Percentiles rank a stretch among this genome's conserved stretches.
Evolutionary conservation across 202 grass and related monocot species (phyloP).

Genomic region (Elaeis oleifera): DNA sequence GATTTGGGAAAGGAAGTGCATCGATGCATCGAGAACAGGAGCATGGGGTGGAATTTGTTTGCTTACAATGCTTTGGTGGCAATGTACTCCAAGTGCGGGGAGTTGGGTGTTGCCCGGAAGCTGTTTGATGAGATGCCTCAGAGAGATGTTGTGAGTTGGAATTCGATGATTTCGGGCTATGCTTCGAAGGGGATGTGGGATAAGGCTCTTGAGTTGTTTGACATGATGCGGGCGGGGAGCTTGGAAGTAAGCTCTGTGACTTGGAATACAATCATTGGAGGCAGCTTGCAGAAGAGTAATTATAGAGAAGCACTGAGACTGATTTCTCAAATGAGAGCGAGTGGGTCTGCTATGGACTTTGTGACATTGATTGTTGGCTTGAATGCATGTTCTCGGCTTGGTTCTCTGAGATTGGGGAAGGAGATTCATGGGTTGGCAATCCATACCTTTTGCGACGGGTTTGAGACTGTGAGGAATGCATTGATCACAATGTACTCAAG

Average conservation of each 20-base stretch:
- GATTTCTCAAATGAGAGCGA: slow-evolving; percentile 31
- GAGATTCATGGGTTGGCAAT: slow-evolving; percentile 40
- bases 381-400: slow-evolving; percentile 35
- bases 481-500: slow-evolving; percentile 64
- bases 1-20: no score
- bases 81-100: slow-evolving; percentile 12
- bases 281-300: slow-evolving; percentile 39
- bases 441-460: slow-evolving; percentile 23
- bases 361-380: slow-evolving; percentile 41
- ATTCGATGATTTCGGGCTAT: slow-evolving; percentile 44
- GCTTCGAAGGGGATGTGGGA: slow-evolving; percentile 17
- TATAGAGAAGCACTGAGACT: slow-evolving; percentile 28
- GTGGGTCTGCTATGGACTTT: slow-evolving; percentile 25
- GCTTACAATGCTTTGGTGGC: no score
- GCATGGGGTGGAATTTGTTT: no score
- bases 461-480: slow-evolving; percentile 37
- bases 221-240: slow-evolving; percentile 15
- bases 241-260: slow-evolving; percentile 29
- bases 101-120: slow-evolving; percentile 23
- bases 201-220: slow-evolving; percentile 38
- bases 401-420: slow-evolving; percentile 28
- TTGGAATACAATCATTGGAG: slow-evolving; percentile 32
- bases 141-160: slow-evolving; percentile 52
- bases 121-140: slow-evolving; percentile 51
- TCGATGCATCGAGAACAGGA: no score